These are phyloP conservation scores for Candida tropicalis DNA, from an alignment of 1,139 yeast genomes.

Conservation along the genomic window DNA sequence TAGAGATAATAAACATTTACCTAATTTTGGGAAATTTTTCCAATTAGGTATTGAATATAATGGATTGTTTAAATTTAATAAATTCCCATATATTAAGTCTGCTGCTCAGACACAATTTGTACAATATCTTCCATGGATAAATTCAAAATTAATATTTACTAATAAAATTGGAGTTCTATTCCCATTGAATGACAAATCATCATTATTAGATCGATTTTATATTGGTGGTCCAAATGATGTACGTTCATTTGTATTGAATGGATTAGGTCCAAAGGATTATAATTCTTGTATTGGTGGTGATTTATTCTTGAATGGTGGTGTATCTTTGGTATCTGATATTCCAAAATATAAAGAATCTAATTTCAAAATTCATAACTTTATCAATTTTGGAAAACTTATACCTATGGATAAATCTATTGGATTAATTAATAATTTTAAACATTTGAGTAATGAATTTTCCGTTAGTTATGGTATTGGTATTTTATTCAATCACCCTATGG, in stretches of 20 bases:
- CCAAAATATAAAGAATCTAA: slow-evolving; percentile 65
- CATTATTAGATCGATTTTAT: slow-evolving; percentile 62
- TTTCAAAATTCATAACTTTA: slow-evolving; percentile 68
- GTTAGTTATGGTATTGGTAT: slow-evolving; percentile 75
- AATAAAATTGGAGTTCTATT: slow-evolving; percentile 56
- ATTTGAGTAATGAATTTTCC: slow-evolving; percentile 40
- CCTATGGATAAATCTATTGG: slow-evolving; percentile 32
- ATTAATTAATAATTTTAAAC: slow-evolving; percentile 23
- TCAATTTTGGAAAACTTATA: slow-evolving; percentile 74
- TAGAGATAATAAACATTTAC: slow-evolving; percentile 57
- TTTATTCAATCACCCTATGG: slow-evolving; percentile 82
- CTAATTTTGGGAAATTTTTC: slow-evolving; percentile 57
- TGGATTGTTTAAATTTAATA: slow-evolving; percentile 37
- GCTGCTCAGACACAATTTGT: slow-evolving; percentile 53
- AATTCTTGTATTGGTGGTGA: slow-evolving; percentile 77
- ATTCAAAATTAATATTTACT: slow-evolving; percentile 43
- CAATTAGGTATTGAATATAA: slow-evolving; percentile 62
- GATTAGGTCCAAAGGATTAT: slow-evolving; percentile 82
- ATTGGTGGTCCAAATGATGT: slow-evolving; percentile 83
- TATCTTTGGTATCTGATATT: slow-evolving; percentile 64
- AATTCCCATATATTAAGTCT: slow-evolving; percentile 44
- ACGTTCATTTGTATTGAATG: slow-evolving; percentile 73
- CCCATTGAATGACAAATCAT: slow-evolving; percentile 31
- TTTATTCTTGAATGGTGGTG: slow-evolving; percentile 68
- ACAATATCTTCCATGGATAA: slow-evolving; percentile 17